These are phyloP conservation scores for Cajanus cajan DNA, from an alignment of 306 rosid genomes.

Conservation along the genomic window DNA sequence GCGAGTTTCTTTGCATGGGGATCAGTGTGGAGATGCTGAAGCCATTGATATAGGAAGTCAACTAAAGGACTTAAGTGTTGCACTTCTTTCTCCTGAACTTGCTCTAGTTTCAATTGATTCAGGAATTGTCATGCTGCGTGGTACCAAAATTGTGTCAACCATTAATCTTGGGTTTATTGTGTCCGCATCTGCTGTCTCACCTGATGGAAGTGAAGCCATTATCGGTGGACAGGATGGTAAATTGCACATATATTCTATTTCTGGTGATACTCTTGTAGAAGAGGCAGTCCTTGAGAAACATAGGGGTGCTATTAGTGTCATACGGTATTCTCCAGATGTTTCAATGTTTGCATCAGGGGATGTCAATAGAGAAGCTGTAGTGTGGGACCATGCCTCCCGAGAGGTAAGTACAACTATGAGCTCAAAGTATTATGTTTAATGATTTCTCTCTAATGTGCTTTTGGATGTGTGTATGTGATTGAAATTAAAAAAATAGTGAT, in stretches of 20 bases:
- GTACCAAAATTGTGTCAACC: constrained; percentile 72
- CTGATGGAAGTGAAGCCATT: constrained; percentile 94
- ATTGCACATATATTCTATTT: constrained; percentile 68
- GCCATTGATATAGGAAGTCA: constrained; percentile 90
- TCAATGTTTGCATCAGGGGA: constrained; percentile 99
- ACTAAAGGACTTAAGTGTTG: constrained; percentile 85
- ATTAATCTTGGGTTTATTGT: constrained; percentile 80
- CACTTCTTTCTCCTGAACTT: constrained; percentile 78
- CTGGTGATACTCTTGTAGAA: constrained; percentile 72
- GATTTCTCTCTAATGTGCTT: constrained; percentile 9
- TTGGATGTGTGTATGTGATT: constrained; percentile 4
- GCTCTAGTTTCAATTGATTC: constrained; percentile 78
- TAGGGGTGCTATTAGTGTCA: constrained; percentile 84
- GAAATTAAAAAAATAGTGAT: not conserved
- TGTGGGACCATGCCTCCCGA: constrained; percentile 74
- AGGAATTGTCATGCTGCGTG: constrained; percentile 80
- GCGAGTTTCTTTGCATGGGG: constrained; percentile 63
- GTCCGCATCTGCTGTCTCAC: constrained; percentile 78
- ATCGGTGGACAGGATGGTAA: constrained; percentile 95
- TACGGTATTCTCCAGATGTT: constrained; percentile 82
- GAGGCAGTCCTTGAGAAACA: constrained; percentile 91
- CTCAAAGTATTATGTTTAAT: constrained; percentile 8
- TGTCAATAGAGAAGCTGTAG: constrained; percentile 87
- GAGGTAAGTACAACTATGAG: constrained; percentile 53
- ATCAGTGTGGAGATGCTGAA: constrained; percentile 79